Percentiles rank a stretch among this genome's conserved stretches.
Evolutionary conservation across 805 yeast genomes (phyloP).

Genomic region (Blastobotrys chiropterorum): DNA sequence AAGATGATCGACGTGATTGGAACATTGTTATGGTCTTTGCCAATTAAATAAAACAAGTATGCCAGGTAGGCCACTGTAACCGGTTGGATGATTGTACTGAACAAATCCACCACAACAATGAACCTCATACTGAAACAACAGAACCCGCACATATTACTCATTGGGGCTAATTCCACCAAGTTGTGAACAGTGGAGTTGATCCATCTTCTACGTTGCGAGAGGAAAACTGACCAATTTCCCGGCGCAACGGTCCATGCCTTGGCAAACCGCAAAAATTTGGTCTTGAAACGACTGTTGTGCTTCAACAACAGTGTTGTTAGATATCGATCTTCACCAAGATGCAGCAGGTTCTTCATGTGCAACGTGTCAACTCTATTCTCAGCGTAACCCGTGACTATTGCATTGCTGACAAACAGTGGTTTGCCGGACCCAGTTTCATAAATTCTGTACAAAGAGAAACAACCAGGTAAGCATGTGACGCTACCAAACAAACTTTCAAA

Average conservation of each 20-base stretch:
- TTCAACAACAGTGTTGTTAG: constrained; percentile 50
- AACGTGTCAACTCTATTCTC: constrained; percentile 53
- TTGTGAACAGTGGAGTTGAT: constrained; percentile 61
- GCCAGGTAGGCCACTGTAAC: constrained; percentile 45
- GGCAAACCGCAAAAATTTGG: constrained; percentile 52
- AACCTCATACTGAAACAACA: constrained; percentile 62
- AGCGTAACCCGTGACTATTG: constrained; percentile 49
- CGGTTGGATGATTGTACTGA: constrained; percentile 56
- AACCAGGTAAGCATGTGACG: constrained; percentile 62
- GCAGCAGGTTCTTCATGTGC: constrained; percentile 53
- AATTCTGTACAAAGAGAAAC: constrained; percentile 53
- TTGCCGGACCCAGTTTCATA: constrained; percentile 50
- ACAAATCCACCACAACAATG: constrained; percentile 49
- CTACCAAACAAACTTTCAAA: constrained; percentile 58
- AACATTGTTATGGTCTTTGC: constrained; percentile 40
- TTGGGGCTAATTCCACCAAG: constrained; percentile 52
- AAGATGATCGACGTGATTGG: constrained; percentile 52
- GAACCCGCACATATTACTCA: constrained; percentile 57
- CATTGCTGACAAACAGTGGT: constrained; percentile 55
- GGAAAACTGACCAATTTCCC: constrained; percentile 47
- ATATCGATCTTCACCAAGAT: constrained; percentile 58
- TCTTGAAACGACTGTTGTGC: constrained; percentile 50
- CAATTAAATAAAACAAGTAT: constrained; percentile 47
- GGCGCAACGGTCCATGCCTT: constrained; percentile 57
- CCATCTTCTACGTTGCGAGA: constrained; percentile 66